Base-by-base conservation (phyloP, 257 asterid genomes). In the Primulina huaijiensis region DNA sequence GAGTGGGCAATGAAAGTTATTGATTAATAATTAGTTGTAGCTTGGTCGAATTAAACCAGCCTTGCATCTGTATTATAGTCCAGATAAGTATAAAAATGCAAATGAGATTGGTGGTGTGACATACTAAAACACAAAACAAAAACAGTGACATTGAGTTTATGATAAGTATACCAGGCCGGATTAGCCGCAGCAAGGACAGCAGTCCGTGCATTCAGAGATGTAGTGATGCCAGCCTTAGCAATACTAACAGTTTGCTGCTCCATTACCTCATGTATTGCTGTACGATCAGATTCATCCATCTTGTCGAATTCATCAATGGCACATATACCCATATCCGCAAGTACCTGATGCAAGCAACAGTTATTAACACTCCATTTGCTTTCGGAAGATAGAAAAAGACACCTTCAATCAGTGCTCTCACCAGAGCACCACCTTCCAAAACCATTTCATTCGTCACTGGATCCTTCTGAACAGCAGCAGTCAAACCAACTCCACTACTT, bases 171-270 rank as follows among this genome's bases (percentile, higher is more conserved):
- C 99, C 98, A 94, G 73, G 99, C 97, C 56, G 99, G 99, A 82
- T 91, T 94, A 80, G 99, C 99, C 46, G 98, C 99, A 62, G 99
- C 98, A 71, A 91, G 95, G 72, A 94, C 92, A 66, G 99, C 99
- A 57, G 99, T 94, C 66, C 97, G 87, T 53, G 99, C 99, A 84
- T 91, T 94, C 77, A 94, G 82, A 78, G 99, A 94, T 35, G 99
- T 94, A 37, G 99, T 94, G 72, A 94, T 94, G 68, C 99, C 99
- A 82, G 98, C 99, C 81, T 94, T 91, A 16, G 99, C 99, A 69
- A 91, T 94, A 79, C 97, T 94, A 65, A 94, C 98, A 66, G 99
- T 94, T 85, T 94, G 98, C 85, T 94, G 99, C 84, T 94, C 99
- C 99, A 94, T 91, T 63, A 94, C 99, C 86, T 94, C 99, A 75